phyloP scores from a whole-genome alignment of 805 yeast genomes.

The Candida cerambycidarum region DNA sequence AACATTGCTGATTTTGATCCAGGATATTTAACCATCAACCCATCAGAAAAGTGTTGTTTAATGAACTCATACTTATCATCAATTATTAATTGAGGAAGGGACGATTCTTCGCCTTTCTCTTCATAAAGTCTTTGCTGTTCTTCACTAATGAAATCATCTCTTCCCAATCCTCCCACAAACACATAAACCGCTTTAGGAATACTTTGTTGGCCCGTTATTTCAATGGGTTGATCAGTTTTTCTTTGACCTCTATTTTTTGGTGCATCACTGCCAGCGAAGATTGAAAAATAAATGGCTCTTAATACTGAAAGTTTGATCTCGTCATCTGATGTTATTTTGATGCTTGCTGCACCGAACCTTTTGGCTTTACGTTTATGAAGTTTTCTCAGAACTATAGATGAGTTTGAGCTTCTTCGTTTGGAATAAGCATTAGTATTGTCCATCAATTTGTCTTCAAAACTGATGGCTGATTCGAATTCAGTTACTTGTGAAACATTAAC shows the following conservation, averaged over 20 bases:
- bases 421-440: neutral
- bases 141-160: conserved; percentile 7
- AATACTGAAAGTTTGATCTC: neutral
- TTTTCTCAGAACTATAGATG: conserved; percentile 3
- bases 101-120: too few species aligned
- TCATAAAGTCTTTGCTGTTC: neutral
- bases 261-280: neutral
- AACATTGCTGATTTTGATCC: conserved; percentile 60
- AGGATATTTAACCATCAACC: conserved; percentile 44
- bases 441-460: neutral
- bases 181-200: conserved; percentile 58
- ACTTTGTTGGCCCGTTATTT: conserved; percentile 14
- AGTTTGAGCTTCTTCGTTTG: conserved; percentile 1
- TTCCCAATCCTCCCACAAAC: conserved; percentile 61
- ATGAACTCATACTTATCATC: neutral
- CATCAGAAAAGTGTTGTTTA: neutral
- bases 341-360: neutral
- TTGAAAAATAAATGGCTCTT: neutral
- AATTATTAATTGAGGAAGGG: neutral
- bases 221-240: neutral
- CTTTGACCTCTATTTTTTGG: too few species aligned
- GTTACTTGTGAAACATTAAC: too few species aligned
- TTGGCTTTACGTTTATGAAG: conserved; percentile 11
- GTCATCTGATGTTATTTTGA: neutral
- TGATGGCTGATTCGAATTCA: neutral